Conservation (phyloP, 225 moss, liverwort and hornwort genomes). For the Antitrichia curtipendula region DNA sequence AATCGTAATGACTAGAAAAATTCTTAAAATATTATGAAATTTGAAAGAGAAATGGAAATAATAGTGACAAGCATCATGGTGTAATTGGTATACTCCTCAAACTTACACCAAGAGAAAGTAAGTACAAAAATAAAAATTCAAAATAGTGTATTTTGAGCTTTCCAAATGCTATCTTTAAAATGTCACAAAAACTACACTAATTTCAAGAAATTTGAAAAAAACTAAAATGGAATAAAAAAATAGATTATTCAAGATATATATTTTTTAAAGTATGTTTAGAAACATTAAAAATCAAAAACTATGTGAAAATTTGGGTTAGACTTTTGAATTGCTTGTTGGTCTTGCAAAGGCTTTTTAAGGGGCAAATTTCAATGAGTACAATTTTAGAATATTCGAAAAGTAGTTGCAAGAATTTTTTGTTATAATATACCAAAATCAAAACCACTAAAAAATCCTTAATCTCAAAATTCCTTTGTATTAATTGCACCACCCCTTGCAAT, state of each 20-base stretch:
- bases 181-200: too few relatives aligned
- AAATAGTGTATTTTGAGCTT: not conserved
- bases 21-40: not conserved
- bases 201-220: too few relatives aligned
- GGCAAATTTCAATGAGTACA: not conserved
- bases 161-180: too few relatives aligned
- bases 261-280: not conserved
- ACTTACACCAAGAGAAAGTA: not conserved
- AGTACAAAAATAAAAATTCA: not conserved
- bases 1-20: not conserved
- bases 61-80: not conserved
- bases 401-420: not conserved
- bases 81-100: not conserved
- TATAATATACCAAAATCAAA: too few relatives aligned
- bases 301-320: rapidly evolving
- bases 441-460: not conserved
- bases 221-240: too few relatives aligned
- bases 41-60: not conserved
- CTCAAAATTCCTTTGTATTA: not conserved
- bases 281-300: not conserved
- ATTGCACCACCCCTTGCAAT: not conserved
- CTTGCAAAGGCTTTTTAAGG: not conserved
- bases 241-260: too few relatives aligned
- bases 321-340: rapidly evolving
- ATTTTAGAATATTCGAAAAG: not conserved